phyloP scores from a whole-genome alignment of 306 rosid species.

The Prunus campanulata region DNA sequence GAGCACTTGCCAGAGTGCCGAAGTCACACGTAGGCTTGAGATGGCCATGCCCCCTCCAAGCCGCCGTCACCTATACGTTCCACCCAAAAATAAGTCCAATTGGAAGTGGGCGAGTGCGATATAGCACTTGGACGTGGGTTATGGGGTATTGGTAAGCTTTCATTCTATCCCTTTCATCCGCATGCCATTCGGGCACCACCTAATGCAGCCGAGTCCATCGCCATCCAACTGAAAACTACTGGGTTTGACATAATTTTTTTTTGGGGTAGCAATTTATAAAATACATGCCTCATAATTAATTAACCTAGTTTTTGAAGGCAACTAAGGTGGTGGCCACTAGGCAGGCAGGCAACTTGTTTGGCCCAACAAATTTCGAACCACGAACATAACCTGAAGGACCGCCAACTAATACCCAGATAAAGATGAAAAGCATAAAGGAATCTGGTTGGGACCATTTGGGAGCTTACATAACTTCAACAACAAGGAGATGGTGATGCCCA shows the following conservation, averaged over 20 bases:
- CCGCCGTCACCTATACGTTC: neutral
- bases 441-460: neutral
- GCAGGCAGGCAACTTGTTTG: too few relatives aligned
- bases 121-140: neutral
- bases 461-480: neutral
- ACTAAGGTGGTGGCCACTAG: too few relatives aligned
- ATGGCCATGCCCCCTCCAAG: neutral
- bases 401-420: neutral
- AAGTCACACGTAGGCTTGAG: neutral
- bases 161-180: neutral
- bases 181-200: neutral
- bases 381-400: neutral
- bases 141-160: neutral
- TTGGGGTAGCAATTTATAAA: too few relatives aligned
- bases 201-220: neutral
- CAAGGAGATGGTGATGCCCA: neutral
- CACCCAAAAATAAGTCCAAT: neutral
- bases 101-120: neutral
- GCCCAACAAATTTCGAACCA: neutral
- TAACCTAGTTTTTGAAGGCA: too few relatives aligned
- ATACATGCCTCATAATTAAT: too few relatives aligned
- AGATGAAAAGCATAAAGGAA: neutral
- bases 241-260: too few relatives aligned
- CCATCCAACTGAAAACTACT: neutral
- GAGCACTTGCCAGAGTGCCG: too few relatives aligned